phyloP scores from a whole-genome alignment of 2,329 filamentous ascomycete genomes.

The Tolypocladium ovalisporum region DNA sequence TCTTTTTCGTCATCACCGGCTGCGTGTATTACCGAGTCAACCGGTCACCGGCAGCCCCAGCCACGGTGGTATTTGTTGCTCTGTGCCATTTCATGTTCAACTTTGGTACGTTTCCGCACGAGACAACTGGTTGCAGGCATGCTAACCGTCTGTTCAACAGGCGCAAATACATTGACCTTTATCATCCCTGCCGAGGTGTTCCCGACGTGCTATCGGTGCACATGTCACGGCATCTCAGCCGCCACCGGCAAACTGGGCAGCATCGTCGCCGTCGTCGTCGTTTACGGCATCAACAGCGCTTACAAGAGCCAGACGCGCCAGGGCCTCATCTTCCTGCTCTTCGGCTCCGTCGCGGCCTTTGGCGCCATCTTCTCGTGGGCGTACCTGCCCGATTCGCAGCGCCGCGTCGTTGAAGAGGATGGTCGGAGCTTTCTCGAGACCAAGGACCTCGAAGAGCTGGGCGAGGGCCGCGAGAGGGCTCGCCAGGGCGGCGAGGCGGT shows the following conservation, averaged over 20 bases:
- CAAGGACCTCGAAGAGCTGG: slow-evolving; percentile 38
- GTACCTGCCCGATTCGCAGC: slow-evolving; percentile 37
- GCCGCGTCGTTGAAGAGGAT: slow-evolving; percentile 22
- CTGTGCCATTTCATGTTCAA: slow-evolving; percentile 45
- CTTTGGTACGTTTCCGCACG: slow-evolving; percentile 27
- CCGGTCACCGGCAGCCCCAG: slow-evolving; percentile 27
- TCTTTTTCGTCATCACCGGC: slow-evolving; percentile 37
- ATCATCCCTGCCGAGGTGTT: slow-evolving; percentile 56
- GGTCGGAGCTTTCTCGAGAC: slow-evolving; percentile 28
- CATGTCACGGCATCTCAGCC: slow-evolving; percentile 51
- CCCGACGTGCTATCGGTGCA: slow-evolving; percentile 50
- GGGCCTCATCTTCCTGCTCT: slow-evolving; percentile 38
- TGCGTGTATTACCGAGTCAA: slow-evolving; percentile 38
- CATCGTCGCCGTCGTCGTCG: slow-evolving; percentile 38
- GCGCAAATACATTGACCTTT: slow-evolving; percentile 52
- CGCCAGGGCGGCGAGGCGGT: slow-evolving; percentile 32
- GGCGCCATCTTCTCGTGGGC: slow-evolving; percentile 41
- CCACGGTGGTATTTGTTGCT: slow-evolving; percentile 38
- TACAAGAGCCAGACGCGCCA: slow-evolving; percentile 31
- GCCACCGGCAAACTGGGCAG: slow-evolving; percentile 49
- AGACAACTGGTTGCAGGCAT: neutral
- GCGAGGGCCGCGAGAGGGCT: slow-evolving; percentile 34
- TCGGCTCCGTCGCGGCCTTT: slow-evolving; percentile 36
- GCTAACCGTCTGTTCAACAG: slow-evolving; percentile 13
- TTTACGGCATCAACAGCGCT: slow-evolving; percentile 36